A percentile compares a stretch with the other conserved stretches of the same genome.
Evolutionary conservation across 305 asterid species (phyloP).

Genomic region (Stenogyne calaminthoides): DNA sequence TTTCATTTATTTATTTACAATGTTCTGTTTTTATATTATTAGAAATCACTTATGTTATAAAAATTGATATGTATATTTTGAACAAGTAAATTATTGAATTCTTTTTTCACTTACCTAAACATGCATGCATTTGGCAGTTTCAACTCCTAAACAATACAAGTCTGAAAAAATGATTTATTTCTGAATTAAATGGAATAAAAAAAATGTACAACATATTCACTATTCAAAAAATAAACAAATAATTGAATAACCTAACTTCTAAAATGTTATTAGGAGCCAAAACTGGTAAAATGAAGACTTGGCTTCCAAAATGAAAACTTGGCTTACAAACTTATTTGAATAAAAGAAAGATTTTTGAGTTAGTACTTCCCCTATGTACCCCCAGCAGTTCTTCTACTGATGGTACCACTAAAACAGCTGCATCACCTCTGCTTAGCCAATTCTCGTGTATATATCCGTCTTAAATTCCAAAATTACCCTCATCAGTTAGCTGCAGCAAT

Average conservation of each 20-base stretch:
- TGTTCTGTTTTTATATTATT: too few species aligned
- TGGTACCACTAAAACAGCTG: neutral
- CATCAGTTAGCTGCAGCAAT: constrained; percentile 49
- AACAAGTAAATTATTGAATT: neutral
- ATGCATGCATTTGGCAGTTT: neutral
- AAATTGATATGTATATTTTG: too few species aligned
- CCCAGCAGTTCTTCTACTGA: neutral
- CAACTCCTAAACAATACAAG: neutral
- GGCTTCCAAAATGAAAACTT: constrained; percentile 40
- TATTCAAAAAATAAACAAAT: constrained; percentile 32
- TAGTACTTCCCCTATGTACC: constrained; percentile 19
- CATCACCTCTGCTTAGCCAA: neutral
- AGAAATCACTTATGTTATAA: too few species aligned
- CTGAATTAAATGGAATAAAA: constrained; percentile 4
- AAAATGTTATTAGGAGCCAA: constrained; percentile 34
- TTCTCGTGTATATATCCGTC: neutral
- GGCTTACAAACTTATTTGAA: constrained; percentile 34
- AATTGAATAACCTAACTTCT: constrained; percentile 31
- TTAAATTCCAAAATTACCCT: neutral
- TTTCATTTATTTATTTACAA: too few species aligned
- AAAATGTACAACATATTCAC: constrained; percentile 2
- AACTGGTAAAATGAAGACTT: constrained; percentile 37
- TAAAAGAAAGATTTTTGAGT: constrained; percentile 38
- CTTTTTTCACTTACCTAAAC: neutral
- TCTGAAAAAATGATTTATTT: constrained; percentile 8